These are phyloP conservation scores for Harrya chromipes DNA, from an alignment of 768 basidiomycete genomes.

Conservation along the genomic window DNA sequence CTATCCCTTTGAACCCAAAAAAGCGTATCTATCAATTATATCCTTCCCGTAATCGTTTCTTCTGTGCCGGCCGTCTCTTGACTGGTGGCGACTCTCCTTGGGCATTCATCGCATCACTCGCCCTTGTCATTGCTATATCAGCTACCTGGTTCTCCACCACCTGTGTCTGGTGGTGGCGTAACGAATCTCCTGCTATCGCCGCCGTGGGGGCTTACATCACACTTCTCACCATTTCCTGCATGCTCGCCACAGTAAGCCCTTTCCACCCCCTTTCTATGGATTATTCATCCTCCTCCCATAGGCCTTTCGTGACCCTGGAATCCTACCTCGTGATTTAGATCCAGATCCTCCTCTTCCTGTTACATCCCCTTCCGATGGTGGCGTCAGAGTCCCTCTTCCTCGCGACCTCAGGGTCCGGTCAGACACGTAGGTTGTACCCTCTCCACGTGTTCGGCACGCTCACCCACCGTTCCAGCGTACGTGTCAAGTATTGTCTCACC, in stretches of 20 bases:
- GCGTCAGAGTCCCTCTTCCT: slow-evolving; percentile 62
- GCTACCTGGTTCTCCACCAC: slow-evolving; percentile 89
- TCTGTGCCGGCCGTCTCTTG: slow-evolving; percentile 65
- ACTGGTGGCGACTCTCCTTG: slow-evolving; percentile 85
- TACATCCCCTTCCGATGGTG: slow-evolving; percentile 60
- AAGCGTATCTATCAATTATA: slow-evolving; percentile 61
- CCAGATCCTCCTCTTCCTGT: slow-evolving; percentile 76
- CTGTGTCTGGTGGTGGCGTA: slow-evolving; percentile 84
- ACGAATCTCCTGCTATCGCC: slow-evolving; percentile 70
- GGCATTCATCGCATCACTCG: slow-evolving; percentile 70
- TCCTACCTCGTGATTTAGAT: slow-evolving; percentile 85
- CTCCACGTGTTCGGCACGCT: not conserved
- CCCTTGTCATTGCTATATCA: slow-evolving; percentile 60
- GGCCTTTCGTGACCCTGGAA: slow-evolving; percentile 84
- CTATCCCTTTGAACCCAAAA: slow-evolving; percentile 30
- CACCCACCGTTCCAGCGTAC: slow-evolving; percentile 50
- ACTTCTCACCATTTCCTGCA: slow-evolving; percentile 66
- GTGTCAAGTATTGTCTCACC: slow-evolving; percentile 91
- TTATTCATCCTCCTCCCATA: slow-evolving; percentile 21
- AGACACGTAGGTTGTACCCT: slow-evolving; percentile 57
- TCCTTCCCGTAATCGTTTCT: slow-evolving; percentile 75
- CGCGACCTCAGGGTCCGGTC: slow-evolving; percentile 76
- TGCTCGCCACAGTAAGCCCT: slow-evolving; percentile 69
- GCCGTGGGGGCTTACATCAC: slow-evolving; percentile 60
- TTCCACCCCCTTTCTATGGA: not conserved